Evolutionary conservation across 768 basidiomycete genomes (phyloP), one percentile per base, ranked within the genome.

Genomic region (Gloeostereum incarnatum): DNA sequence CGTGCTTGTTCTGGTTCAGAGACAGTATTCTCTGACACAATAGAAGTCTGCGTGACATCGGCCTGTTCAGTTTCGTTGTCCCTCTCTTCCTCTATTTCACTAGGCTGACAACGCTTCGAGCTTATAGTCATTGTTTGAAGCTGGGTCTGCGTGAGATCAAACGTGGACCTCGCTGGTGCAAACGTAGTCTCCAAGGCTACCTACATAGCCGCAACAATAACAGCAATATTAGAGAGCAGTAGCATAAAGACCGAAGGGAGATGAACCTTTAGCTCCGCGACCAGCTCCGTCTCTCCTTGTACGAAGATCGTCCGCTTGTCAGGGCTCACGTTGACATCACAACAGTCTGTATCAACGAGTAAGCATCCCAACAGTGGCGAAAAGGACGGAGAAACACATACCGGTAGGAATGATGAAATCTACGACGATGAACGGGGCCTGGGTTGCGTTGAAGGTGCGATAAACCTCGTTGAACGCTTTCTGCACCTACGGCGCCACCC

Each of bases 271-370:
- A 98, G 67, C 0, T 80, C 76, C 2, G 73, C 60, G 1, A 98
- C 68, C 13, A 99, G 59, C 43, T 82, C 83, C 8, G 66, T 68
- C 55, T 99, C 94, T 54, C 81, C 81, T 48, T 97, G 91, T 8
- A 99, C 51, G 36, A 96, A 80, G 25, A 98, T 84, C 0, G 90
- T 93, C n/a, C 94, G 73, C 53, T 98, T 99, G 62, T 98, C 96
- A 0, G 96, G 94, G 44, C 81, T 88, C 42, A 98, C 86, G 44
- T 99, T 99, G 51, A 99, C 78, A 52, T 99, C 96, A 49, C 78
- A 87, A 0, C 75, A 65, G 40, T 79, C 89, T 92, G 45, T 5
- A n/a, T n/a, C n/a, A n/a, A n/a, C n/a, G n/a, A n/a, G n/a, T n/a
- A n/a, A 38, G 5, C 25, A 21, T 38, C 17, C 36, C 9, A 38